Conservation (phyloP, 441 rosid species). For the Adansonia gregorii region DNA sequence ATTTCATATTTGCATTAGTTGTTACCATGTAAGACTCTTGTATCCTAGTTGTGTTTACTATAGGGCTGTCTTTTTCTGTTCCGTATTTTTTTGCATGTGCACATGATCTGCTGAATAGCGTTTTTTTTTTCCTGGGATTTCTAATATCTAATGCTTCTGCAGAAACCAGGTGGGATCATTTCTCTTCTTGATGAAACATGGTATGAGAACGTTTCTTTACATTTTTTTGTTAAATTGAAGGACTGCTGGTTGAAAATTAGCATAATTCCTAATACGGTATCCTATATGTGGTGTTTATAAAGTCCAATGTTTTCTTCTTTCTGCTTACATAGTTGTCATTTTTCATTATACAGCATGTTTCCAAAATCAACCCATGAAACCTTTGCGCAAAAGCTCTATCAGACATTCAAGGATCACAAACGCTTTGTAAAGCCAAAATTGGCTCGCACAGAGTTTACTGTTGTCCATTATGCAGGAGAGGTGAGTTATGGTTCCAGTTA, state of each 20-base stretch:
- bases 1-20: constrained; percentile 7
- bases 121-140: constrained; percentile 27
- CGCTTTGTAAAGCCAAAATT: constrained; percentile 74
- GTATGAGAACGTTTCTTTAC: constrained; percentile 41
- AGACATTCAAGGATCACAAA: constrained; percentile 64
- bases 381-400: constrained; percentile 72
- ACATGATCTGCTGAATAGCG: constrained; percentile 29
- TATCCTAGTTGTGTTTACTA: constrained; percentile 27
- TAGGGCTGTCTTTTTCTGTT: constrained; percentile 21
- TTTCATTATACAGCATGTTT: constrained; percentile 58
- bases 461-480: constrained; percentile 81
- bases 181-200: constrained; percentile 84
- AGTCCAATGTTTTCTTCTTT: not conserved
- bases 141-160: constrained; percentile 41
- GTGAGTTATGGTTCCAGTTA: constrained; percentile 40
- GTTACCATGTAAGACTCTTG: constrained; percentile 21
- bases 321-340: constrained; percentile 26
- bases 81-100: constrained; percentile 19
- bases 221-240: constrained; percentile 18
- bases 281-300: constrained; percentile 6
- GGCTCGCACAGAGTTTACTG: constrained; percentile 63
- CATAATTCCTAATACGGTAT: not conserved
- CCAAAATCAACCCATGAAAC: constrained; percentile 78
- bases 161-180: constrained; percentile 80
- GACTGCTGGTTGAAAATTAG: not conserved